Conservation (phyloP, 2,329 filamentous ascomycete species). For the Aciculosporium take region DNA sequence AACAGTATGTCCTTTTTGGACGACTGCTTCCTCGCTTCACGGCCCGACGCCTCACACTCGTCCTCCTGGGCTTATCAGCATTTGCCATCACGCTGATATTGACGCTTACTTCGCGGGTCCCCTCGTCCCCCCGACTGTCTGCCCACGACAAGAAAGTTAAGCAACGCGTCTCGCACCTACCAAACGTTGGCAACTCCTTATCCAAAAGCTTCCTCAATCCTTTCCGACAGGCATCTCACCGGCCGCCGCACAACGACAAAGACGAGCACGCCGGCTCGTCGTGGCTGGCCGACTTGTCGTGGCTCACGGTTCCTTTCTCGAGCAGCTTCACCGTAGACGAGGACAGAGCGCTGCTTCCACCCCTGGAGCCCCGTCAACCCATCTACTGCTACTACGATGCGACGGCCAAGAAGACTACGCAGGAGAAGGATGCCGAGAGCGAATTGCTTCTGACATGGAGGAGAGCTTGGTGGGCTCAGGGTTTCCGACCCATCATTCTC, state of each 20-base stretch:
- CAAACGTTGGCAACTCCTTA: slow-evolving; percentile 19
- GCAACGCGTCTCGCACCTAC: slow-evolving; percentile 22
- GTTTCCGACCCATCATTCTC: slow-evolving; percentile 74
- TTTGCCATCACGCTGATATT: slow-evolving; percentile 42
- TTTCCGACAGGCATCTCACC: slow-evolving; percentile 56
- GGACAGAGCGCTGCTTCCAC: slow-evolving; percentile 69
- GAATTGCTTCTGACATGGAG: slow-evolving; percentile 75
- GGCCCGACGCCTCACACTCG: slow-evolving; percentile 36
- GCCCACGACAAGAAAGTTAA: slow-evolving; percentile 34
- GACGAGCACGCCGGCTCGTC: slow-evolving; percentile 64
- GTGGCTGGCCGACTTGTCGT: slow-evolving; percentile 84
- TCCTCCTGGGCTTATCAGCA: slow-evolving; percentile 35
- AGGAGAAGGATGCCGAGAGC: slow-evolving; percentile 58
- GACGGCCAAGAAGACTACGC: slow-evolving; percentile 45
- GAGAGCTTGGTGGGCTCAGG: slow-evolving; percentile 88
- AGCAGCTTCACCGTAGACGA: slow-evolving; percentile 68
- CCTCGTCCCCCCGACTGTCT: slow-evolving; percentile 34
- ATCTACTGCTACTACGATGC: slow-evolving; percentile 89
- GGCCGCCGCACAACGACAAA: slow-evolving; percentile 59
- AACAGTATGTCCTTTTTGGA: slow-evolving; percentile 25
- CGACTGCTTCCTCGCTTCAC: slow-evolving; percentile 35
- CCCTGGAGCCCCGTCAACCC: slow-evolving; percentile 51
- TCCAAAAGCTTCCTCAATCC: slow-evolving; percentile 44
- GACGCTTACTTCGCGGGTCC: slow-evolving; percentile 33
- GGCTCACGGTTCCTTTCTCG: slow-evolving; percentile 74